These are phyloP conservation scores for Mycena albidolilacea DNA, from an alignment of 768 basidiomycete genomes.

Conservation along the genomic window DNA sequence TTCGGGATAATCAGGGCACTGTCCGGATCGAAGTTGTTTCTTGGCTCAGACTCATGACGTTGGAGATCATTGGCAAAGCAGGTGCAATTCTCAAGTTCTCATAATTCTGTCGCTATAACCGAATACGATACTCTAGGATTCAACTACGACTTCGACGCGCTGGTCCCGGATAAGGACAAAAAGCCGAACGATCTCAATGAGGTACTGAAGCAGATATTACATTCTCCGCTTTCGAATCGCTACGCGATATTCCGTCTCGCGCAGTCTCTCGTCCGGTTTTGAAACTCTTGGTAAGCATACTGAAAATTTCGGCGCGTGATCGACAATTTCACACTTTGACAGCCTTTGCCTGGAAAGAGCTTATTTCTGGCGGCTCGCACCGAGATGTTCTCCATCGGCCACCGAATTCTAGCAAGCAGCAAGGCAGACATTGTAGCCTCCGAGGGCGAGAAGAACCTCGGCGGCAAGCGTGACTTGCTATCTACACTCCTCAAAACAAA, in stretches of 20 bases:
- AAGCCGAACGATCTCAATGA: constrained; percentile 21
- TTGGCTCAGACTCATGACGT: constrained; percentile 17
- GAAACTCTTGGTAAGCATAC: constrained; percentile 3
- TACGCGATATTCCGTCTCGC: not conserved
- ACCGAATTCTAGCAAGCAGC: not conserved
- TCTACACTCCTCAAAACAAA: constrained; percentile 1
- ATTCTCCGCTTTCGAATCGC: not conserved
- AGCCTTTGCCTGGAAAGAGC: not conserved
- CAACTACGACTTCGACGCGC: constrained; percentile 21
- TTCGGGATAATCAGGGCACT: not conserved
- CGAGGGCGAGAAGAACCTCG: not conserved
- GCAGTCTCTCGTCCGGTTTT: constrained; percentile 18
- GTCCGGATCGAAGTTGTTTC: constrained; percentile 20
- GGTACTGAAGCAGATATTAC: constrained; percentile 13
- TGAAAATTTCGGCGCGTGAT: not conserved
- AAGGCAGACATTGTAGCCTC: not conserved
- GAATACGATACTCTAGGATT: constrained; percentile 14
- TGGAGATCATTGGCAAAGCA: constrained; percentile 29
- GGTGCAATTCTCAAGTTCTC: not conserved
- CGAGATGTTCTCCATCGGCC: not conserved
- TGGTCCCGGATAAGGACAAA: not conserved
- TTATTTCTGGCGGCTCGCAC: not conserved
- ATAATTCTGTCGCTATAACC: no score
- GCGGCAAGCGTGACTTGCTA: constrained; percentile 2
- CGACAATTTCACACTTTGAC: not conserved